These are phyloP conservation scores for Chaetoceros muelleri DNA, from an alignment of 108 stramenopile genomes.

Conservation along the genomic window DNA sequence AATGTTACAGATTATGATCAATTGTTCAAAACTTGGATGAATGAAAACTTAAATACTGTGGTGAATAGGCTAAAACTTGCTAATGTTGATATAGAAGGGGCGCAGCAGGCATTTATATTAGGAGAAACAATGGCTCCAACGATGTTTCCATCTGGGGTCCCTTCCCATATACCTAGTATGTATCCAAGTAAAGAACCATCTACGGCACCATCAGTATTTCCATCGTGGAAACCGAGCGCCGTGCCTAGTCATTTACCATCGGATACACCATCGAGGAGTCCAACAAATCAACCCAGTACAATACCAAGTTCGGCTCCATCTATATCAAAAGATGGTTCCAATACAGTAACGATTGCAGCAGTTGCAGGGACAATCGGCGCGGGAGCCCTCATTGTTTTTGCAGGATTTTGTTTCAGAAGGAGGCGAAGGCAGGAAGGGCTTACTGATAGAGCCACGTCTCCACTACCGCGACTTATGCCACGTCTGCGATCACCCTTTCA, in stretches of 20 bases:
- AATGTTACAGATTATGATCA: slow-evolving; percentile 34
- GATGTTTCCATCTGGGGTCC: slow-evolving; percentile 22
- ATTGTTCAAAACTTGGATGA: slow-evolving; percentile 36
- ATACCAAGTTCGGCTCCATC: background rate
- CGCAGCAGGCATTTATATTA: slow-evolving; percentile 13
- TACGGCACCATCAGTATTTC: background rate
- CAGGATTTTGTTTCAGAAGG: background rate
- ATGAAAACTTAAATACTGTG: slow-evolving; percentile 21
- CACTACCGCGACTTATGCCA: background rate
- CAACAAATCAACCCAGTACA: background rate
- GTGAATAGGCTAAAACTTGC: slow-evolving; percentile 26
- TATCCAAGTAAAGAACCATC: slow-evolving; percentile 1
- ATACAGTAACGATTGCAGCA: background rate
- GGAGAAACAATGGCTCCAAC: slow-evolving; percentile 11
- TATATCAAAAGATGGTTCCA: background rate
- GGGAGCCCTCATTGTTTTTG: background rate
- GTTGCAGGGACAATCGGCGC: background rate
- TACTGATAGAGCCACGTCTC: background rate
- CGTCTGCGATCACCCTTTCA: background rate
- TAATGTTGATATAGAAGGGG: slow-evolving; percentile 26
- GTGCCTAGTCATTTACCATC: slow-evolving; percentile 1
- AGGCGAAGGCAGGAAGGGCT: background rate
- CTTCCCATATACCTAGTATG: slow-evolving; percentile 3
- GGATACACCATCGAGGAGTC: background rate
- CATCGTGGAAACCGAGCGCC: slow-evolving; percentile 10